Evolutionary conservation across 2,329 filamentous ascomycete species (phyloP).

Genomic region (Cladobotryum mycophilum): DNA sequence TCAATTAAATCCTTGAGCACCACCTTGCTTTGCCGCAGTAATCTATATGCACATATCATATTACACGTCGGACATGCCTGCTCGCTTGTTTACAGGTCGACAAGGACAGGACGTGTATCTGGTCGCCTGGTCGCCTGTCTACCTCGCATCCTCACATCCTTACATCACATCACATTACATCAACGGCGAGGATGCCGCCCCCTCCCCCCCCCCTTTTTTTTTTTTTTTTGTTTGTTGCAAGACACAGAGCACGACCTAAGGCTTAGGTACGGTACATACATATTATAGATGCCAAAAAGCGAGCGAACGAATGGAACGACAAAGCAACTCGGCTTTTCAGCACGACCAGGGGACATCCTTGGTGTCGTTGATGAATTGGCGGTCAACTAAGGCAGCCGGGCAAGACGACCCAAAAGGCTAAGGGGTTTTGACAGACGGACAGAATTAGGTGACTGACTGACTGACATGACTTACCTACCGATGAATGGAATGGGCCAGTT

Average conservation of each 20-base stretch:
- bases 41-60: not conserved
- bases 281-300: not conserved
- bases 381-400: conserved; percentile 29
- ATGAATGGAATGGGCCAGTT: too few species aligned
- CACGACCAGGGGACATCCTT: conserved; percentile 5
- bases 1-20: not conserved
- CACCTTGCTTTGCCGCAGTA: not conserved
- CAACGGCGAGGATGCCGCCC: not conserved
- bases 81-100: not conserved
- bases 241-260: not conserved
- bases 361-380: conserved; percentile 38
- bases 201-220: too few species aligned
- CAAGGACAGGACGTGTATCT: too few species aligned
- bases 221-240: not conserved
- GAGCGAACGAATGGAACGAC: not conserved
- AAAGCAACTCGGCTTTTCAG: conserved; percentile 3
- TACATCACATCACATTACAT: not conserved
- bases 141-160: not conserved
- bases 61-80: not conserved
- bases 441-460: not conserved
- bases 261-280: too few species aligned
- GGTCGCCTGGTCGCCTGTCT: too few species aligned
- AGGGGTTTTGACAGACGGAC: not conserved
- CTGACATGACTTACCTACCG: too few species aligned
- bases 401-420: too few species aligned